These are phyloP conservation scores for Xylaria scruposa DNA, from an alignment of 495 filamentous ascomycete species.

Conservation along the genomic window DNA sequence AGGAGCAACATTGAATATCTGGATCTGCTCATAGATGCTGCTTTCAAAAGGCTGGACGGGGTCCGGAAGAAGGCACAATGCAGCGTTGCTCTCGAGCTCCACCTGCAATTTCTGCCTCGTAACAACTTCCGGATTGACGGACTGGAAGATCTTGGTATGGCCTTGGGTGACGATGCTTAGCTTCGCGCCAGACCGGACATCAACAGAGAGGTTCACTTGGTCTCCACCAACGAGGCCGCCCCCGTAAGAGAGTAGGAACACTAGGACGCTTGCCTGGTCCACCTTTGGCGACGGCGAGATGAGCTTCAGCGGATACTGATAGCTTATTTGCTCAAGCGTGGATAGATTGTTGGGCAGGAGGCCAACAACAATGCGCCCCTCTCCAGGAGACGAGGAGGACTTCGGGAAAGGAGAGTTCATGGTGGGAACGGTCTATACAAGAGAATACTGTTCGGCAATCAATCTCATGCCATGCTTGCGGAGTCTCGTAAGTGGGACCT, in stretches of 20 bases:
- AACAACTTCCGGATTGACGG: conserved; percentile 59
- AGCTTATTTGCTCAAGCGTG: conserved; percentile 75
- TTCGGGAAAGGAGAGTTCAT: conserved; percentile 70
- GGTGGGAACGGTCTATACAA: conserved; percentile 8
- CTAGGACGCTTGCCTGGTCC: conserved; percentile 67
- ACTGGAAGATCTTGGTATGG: conserved; percentile 94
- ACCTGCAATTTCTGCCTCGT: conserved; percentile 74
- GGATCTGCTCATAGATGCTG: conserved; percentile 81
- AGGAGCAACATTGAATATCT: conserved; percentile 72
- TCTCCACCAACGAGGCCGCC: conserved; percentile 91
- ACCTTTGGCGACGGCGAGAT: conserved; percentile 67
- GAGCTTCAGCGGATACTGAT: conserved; percentile 94
- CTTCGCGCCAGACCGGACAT: conserved; percentile 66
- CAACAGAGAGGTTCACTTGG: conserved; percentile 72
- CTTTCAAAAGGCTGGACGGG: conserved; percentile 86
- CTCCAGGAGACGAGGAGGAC: conserved; percentile 73
- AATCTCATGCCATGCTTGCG: conserved; percentile 9
- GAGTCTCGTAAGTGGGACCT: background rate
- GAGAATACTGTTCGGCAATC: background rate
- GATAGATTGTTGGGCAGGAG: conserved; percentile 75
- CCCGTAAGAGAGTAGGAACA: conserved; percentile 92
- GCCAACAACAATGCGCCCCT: conserved; percentile 76
- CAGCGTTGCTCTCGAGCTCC: conserved; percentile 64
- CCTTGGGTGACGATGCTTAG: conserved; percentile 92
- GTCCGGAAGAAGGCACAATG: conserved; percentile 91